Base-by-base conservation (phyloP, 73 alveolate species). In the Urostyla sp. region DNA sequence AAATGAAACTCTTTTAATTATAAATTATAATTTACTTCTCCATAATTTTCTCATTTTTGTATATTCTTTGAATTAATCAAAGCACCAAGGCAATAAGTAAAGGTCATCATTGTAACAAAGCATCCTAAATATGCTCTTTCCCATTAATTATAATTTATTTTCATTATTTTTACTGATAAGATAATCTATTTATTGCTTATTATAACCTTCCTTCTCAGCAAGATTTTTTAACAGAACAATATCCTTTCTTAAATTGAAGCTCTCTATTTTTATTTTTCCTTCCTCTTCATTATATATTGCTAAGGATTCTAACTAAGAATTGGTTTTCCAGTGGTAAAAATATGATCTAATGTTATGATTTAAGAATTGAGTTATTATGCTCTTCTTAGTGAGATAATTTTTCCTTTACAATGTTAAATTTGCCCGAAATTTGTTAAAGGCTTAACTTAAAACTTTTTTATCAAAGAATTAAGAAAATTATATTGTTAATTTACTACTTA, bases 31-130 rank as follows among this genome's bases (percentile, higher is more conserved):
- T 59, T 75, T 60, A 21, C 45, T 44, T 30, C 44, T 61, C 23
- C 10, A 77, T 1, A 30, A 23, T 40, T 77, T 77, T 34, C 89
- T 59, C 16, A 26, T 10, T 60, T 59, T 6, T 27, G 61, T 35
- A 80, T 81, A 77, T n/a, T 43, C 21, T 26, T 48, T 50, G 81
- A 80, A 77, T 40, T 67, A 24, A 46, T 77, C 89, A 7, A 40
- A 37, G 61, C 36, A 23, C 11, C 46, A 23, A 2, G 89, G 89
- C 67, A 77, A 1, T 0, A 77, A 46, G 20, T 77, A 60, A 24
- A 35, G n/a, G 15, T 53, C 80, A 0, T 60, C 32, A 37, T 44
- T 46, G 57, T 48, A 60, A 49, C 63, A 38, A 16, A 35, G 16
- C 49, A 77, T 16, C 31, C 89, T 21, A 20, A 58, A 36, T 26